Evolutionary conservation across 2,329 filamentous ascomycete species (phyloP).

Genomic region (Cryphonectria carpinicola): DNA sequence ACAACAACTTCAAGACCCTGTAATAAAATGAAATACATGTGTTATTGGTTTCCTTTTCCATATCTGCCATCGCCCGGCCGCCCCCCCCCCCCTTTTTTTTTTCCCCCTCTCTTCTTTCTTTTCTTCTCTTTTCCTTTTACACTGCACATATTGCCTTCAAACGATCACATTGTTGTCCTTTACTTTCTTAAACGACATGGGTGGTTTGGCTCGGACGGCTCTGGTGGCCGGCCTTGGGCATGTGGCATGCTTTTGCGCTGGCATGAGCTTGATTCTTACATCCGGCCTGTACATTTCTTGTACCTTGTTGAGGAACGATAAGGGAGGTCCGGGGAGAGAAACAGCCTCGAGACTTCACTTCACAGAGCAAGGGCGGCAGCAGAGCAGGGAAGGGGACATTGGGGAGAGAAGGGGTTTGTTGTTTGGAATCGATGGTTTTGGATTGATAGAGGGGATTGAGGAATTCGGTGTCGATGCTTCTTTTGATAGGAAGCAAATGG

Average conservation of each 20-base stretch:
- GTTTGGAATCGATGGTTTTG: background rate
- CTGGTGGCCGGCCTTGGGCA: background rate
- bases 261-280: background rate
- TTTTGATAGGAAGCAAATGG: background rate
- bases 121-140: background rate
- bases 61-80: no score
- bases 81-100: no score
- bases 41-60: slow-evolving; percentile 7
- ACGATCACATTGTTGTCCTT: background rate
- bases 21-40: slow-evolving; percentile 25
- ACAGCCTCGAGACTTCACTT: background rate
- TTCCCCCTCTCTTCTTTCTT: no score
- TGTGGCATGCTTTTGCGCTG: background rate
- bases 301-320: background rate
- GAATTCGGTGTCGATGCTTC: background rate
- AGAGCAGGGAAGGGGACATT: no score
- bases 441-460: background rate
- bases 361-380: background rate
- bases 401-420: background rate
- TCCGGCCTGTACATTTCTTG: slow-evolving; percentile 2
- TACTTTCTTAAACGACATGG: background rate
- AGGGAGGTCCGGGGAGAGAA: background rate
- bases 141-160: background rate
- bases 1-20: slow-evolving; percentile 17
- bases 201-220: background rate